These are phyloP conservation scores for Trichophyton simii DNA, from an alignment of 2,329 filamentous ascomycete genomes.

Conservation along the genomic window DNA sequence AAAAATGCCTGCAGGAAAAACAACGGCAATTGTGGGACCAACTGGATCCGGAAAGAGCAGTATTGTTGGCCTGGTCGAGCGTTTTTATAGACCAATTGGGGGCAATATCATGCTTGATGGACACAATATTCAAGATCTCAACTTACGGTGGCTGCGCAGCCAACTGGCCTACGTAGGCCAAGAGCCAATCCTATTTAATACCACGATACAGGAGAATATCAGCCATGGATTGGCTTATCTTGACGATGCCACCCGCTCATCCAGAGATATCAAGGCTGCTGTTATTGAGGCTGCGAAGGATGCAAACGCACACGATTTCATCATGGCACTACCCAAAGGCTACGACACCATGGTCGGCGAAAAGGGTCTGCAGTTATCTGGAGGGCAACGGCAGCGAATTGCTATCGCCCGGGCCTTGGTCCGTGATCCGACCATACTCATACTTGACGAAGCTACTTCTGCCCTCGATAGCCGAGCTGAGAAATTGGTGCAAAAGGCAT, in stretches of 20 bases:
- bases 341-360: constrained; percentile 81
- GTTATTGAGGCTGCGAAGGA: constrained; percentile 10
- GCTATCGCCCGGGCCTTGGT: constrained; percentile 72
- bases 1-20: constrained; percentile 29
- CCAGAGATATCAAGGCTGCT: constrained; percentile 12
- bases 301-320: constrained; percentile 62
- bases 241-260: constrained; percentile 4
- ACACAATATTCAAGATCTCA: constrained; percentile 23
- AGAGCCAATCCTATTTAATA: constrained; percentile 15
- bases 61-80: constrained; percentile 39
- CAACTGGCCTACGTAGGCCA: constrained; percentile 17
- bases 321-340: constrained; percentile 57
- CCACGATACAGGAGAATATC: constrained; percentile 14
- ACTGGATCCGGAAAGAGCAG: constrained; percentile 30
- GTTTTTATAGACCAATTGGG: constrained; percentile 46
- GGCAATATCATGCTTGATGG: constrained; percentile 24
- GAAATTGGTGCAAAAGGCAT: constrained; percentile 67
- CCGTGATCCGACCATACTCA: constrained; percentile 64
- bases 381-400: constrained; percentile 96
- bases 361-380: constrained; percentile 81
- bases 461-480: constrained; percentile 74
- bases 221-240: constrained; percentile 9
- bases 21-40: constrained; percentile 34
- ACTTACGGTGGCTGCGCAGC: constrained; percentile 16
- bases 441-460: constrained; percentile 76